A percentile compares a stretch with the other conserved stretches of the same genome.
Conservation (phyloP, 257 asterid species). For the Perilla frutescens region DNA sequence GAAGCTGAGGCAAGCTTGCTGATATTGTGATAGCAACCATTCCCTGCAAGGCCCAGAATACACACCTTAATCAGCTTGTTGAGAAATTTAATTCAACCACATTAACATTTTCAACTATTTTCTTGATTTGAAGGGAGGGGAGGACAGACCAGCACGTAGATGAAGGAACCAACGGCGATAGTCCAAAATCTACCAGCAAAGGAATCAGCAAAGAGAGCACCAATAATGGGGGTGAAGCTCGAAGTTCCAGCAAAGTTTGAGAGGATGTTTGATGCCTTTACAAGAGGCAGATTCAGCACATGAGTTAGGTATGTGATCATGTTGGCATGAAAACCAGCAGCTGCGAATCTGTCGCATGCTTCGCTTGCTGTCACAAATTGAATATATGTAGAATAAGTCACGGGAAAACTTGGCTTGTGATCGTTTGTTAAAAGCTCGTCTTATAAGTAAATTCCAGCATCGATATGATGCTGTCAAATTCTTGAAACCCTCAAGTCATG, state of each 20-base stretch:
- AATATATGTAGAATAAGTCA: too few relatives aligned
- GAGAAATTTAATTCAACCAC: too few relatives aligned
- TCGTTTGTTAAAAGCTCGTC: background rate
- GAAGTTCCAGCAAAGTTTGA: conserved; percentile 73
- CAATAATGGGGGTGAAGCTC: conserved; percentile 73
- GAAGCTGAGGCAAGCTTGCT: conserved; percentile 66
- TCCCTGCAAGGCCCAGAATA: conserved; percentile 52
- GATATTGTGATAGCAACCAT: conserved; percentile 70
- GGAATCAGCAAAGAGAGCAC: conserved; percentile 79
- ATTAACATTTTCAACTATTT: too few relatives aligned
- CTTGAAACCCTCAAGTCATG: too few relatives aligned
- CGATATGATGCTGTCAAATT: too few relatives aligned
- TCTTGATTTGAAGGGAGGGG: background rate
- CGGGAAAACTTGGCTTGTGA: background rate
- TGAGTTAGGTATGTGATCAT: conserved; percentile 82
- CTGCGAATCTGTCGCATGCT: conserved; percentile 77
- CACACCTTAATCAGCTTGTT: too few relatives aligned
- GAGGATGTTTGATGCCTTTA: conserved; percentile 78
- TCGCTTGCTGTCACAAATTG: conserved; percentile 60
- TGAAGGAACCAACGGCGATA: conserved; percentile 59
- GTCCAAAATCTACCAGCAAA: conserved; percentile 84
- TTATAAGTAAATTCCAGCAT: too few relatives aligned
- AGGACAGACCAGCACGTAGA: conserved; percentile 59
- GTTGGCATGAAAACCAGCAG: conserved; percentile 78
- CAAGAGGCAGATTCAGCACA: conserved; percentile 75